Evolutionary conservation across 345 rosid genomes (phyloP).

Genomic region (Brassica nigra): DNA sequence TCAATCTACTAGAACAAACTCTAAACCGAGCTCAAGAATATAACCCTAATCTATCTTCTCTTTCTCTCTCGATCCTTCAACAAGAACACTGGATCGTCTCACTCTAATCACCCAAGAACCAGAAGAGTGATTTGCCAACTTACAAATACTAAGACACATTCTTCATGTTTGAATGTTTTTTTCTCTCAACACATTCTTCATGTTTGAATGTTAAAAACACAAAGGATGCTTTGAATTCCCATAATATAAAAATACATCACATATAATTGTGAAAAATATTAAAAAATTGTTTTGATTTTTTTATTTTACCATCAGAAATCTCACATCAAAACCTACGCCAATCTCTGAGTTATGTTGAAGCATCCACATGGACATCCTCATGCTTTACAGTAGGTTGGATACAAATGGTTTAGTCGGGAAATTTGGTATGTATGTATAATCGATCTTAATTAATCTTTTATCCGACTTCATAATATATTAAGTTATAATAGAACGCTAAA

Average conservation of each 20-base stretch:
- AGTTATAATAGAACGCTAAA: background rate
- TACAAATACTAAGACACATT: background rate
- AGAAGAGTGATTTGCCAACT: background rate
- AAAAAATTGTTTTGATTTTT: background rate
- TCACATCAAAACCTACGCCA: background rate
- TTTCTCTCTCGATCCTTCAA: background rate
- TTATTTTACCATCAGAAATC: background rate
- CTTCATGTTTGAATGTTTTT: background rate
- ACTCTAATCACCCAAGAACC: background rate
- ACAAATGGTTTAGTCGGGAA: background rate
- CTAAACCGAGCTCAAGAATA: background rate
- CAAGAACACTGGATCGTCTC: background rate
- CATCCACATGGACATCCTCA: background rate
- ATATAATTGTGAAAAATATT: background rate
- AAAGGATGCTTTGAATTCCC: background rate
- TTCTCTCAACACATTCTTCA: background rate
- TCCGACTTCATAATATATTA: background rate
- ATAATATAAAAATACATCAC: background rate
- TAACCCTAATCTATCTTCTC: background rate
- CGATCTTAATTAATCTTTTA: background rate
- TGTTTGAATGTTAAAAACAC: background rate
- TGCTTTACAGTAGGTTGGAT: background rate
- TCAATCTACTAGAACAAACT: too few relatives aligned
- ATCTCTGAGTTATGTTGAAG: background rate
- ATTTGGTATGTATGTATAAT: background rate